These are phyloP conservation scores for Biscogniauxia marginata DNA, from an alignment of 2,329 filamentous ascomycete genomes.

Conservation along the genomic window DNA sequence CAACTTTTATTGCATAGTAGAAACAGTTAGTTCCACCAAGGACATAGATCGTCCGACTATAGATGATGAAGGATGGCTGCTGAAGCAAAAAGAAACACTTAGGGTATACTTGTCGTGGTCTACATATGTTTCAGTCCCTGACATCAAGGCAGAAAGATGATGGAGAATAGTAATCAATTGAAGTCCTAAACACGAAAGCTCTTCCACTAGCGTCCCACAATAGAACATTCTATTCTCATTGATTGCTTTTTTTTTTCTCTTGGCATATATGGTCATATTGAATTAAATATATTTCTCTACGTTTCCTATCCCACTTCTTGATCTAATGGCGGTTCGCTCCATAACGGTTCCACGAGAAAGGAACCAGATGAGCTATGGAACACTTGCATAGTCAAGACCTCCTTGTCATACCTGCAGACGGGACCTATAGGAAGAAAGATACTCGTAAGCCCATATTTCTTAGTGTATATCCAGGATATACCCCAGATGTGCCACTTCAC, in stretches of 20 bases:
- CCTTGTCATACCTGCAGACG: slow-evolving; percentile 3
- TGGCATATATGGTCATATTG: too few species aligned
- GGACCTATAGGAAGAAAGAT: not conserved
- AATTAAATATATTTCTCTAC: not conserved
- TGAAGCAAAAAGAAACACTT: slow-evolving; percentile 9
- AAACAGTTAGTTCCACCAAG: slow-evolving; percentile 20
- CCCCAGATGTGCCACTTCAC: not conserved
- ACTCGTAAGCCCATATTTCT: not conserved
- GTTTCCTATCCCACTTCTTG: not conserved
- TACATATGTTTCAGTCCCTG: slow-evolving; percentile 19
- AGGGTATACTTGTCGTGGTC: slow-evolving; percentile 9
- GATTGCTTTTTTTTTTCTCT: slow-evolving; percentile 2
- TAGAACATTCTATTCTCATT: slow-evolving; percentile 12
- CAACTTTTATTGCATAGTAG: slow-evolving; percentile 16
- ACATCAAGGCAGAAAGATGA: slow-evolving; percentile 22
- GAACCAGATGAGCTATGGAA: not conserved
- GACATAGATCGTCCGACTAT: slow-evolving; percentile 14
- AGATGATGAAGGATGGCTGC: slow-evolving; percentile 9
- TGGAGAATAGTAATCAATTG: slow-evolving; percentile 17
- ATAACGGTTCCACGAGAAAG: not conserved
- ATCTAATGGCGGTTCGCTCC: not conserved
- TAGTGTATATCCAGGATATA: not conserved
- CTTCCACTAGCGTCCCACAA: slow-evolving; percentile 17
- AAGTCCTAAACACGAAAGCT: slow-evolving; percentile 19
- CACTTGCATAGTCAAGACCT: not conserved